Evolutionary conservation across 1,139 yeast species (phyloP), one percentile per base, ranked within the genome.

Genomic region (Geotrichum carabidarum): DNA sequence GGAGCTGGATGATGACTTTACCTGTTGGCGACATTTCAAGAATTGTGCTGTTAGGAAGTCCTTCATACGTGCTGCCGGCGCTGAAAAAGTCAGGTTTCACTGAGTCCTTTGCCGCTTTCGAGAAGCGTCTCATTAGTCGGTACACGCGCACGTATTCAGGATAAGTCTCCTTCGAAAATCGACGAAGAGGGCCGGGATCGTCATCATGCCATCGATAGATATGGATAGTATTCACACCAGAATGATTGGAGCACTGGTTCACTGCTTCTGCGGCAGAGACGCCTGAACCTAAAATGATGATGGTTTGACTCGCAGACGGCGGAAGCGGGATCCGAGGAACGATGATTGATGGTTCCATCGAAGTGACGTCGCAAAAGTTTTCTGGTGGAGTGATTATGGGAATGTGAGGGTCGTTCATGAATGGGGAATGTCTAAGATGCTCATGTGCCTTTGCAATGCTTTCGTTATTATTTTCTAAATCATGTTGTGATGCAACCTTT

Each of bases 251-350:
- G n/a, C 48, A 47, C 14, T 46, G 36, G 32, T 50, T 52, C 11
- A 69, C 57, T 0, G 70, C 69, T 44, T 70, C 73, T 1, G 73
- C 73, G 0, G 73, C 72, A 6, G 71, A 66, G 31, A 70, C 68
- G 1, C 73, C 73, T 1, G 71, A 62, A 0, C 73, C 73, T n/a
- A 70, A 55, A 1, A 70, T 63, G n/a, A 69, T 61, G 1, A 63
- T 55, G 1, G 66, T 48, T 17, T 14, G 32, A 7, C 14, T 27
- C 11, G 56, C 41, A 7, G 48, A 30, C 7, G 34, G 38, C 2
- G 34, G 22, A 11, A 56, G 54, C n/a, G 51, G 51, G 27, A 47
- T 35, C 15, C 36, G 34, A 2, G 57, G 57, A 27, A 55, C 51
- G 32, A 55, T 48, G 41, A 55, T 42, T 8, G 57, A 51, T 5